phyloP scores from a whole-genome alignment of 1,284 basidiomycete species.

The Cerrena zonata region DNA sequence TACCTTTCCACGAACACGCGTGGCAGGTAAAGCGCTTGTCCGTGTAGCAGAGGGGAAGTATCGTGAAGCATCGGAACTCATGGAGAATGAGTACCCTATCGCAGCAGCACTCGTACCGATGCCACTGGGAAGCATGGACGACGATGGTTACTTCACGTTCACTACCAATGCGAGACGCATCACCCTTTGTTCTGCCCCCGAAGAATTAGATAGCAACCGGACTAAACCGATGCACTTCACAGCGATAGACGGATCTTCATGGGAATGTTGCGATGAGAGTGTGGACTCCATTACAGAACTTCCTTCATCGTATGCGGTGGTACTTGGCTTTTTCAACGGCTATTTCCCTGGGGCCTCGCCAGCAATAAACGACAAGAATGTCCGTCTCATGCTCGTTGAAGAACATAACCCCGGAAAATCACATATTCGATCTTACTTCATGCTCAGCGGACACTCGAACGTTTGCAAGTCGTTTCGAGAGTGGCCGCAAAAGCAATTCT shows the following conservation, averaged over 20 bases:
- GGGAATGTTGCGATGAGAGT: not conserved
- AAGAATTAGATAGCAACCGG: not conserved
- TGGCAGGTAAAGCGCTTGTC: constrained; percentile 13
- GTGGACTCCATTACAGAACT: not conserved
- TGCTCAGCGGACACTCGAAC: not conserved
- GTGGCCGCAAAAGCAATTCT: not conserved
- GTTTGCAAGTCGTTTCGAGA: not conserved
- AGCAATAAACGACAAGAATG: not conserved
- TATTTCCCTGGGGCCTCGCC: not conserved
- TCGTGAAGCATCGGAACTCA: not conserved
- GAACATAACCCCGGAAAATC: not conserved
- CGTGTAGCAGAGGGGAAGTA: not conserved
- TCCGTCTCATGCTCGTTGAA: not conserved
- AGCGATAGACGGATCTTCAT: not conserved
- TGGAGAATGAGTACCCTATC: not conserved
- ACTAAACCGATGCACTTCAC: not conserved
- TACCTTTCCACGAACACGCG: constrained; percentile 18
- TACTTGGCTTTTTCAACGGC: not conserved
- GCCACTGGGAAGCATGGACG: not conserved
- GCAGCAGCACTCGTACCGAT: not conserved
- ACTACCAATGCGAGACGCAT: not conserved
- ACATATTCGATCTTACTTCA: not conserved
- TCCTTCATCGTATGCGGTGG: not conserved
- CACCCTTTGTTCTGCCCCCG: too few relatives aligned
- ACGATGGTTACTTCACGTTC: not conserved